Evolutionary conservation across 1,139 yeast species (phyloP).

Genomic region (Diutina neorugosa): DNA sequence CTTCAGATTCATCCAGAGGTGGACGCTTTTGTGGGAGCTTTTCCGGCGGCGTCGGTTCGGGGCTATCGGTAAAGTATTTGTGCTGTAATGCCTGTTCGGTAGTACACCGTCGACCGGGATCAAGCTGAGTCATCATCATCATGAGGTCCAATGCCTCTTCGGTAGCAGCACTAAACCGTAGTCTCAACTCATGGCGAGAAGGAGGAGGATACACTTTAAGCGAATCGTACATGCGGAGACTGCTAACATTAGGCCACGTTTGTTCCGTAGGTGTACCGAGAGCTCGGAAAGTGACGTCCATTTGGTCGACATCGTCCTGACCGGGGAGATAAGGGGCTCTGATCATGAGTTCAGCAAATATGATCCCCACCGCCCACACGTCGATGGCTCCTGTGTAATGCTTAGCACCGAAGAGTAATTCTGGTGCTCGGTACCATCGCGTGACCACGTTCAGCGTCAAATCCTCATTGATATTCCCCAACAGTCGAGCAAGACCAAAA

Average conservation of each 20-base stretch:
- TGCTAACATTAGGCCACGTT: slow-evolving; percentile 83
- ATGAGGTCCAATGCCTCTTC: slow-evolving; percentile 73
- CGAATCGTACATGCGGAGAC: slow-evolving; percentile 64
- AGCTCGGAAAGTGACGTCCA: slow-evolving; percentile 85
- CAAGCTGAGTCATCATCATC: slow-evolving; percentile 61
- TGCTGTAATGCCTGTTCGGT: slow-evolving; percentile 56
- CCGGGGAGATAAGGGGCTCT: slow-evolving; percentile 94
- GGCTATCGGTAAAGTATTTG: slow-evolving; percentile 61
- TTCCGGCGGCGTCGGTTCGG: slow-evolving; percentile 65
- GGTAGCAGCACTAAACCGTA: slow-evolving; percentile 84
- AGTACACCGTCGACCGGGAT: slow-evolving; percentile 63
- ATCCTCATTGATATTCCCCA: slow-evolving; percentile 69
- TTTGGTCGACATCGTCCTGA: slow-evolving; percentile 76
- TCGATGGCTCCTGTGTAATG: slow-evolving; percentile 86
- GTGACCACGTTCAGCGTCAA: slow-evolving; percentile 92
- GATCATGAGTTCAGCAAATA: slow-evolving; percentile 93
- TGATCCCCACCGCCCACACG: slow-evolving; percentile 89
- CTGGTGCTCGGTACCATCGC: slow-evolving; percentile 96
- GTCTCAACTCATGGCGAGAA: slow-evolving; percentile 65
- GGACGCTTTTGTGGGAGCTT: slow-evolving; percentile 44
- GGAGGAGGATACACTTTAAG: slow-evolving; percentile 75
- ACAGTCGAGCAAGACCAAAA: slow-evolving; percentile 86
- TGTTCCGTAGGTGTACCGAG: slow-evolving; percentile 92
- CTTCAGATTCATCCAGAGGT: slow-evolving; percentile 12
- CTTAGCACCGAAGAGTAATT: slow-evolving; percentile 74